Evolutionary conservation across 768 basidiomycete genomes (phyloP), one percentile per base, ranked within the genome.

Genomic region (Boletus barrowsii): DNA sequence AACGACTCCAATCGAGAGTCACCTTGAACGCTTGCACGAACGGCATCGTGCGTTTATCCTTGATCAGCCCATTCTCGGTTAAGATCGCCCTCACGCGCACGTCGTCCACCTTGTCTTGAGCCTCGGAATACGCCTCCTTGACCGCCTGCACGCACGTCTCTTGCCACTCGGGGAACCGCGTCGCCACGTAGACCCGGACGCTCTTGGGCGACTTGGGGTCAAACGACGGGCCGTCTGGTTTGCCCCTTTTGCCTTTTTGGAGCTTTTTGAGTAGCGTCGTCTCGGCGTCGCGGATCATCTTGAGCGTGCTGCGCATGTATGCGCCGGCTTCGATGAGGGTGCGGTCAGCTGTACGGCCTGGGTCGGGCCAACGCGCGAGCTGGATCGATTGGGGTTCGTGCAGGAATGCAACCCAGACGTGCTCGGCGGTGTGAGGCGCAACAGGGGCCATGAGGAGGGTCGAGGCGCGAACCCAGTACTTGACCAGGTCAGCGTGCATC

Each of bases 31-130:
- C 74, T 55, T 96, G 90, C 43, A 94, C 83, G 73, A 96, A 98
- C 7, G 95, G 95, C 96, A 98, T 98, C 40, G 81, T 81, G 41
- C 86, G 83, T 77, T 98, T 98, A 75, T 98, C 93, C 80, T 97
- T 98, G 74, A 94, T 86, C 68, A 98, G 68, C 5, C 91, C 93
- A 20, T 77, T 79, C 67, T 82, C 77, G 10, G 78, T 79, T 68
- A 98, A 68, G 60, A 81, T 61, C 62, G 83, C 76, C 68, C 86
- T 81, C 47, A 95, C 83, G 69, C 84, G 86, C 36, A 74, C 83
- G 66, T 98, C 94, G 65, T 99, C 91, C 33, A 98, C 87, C 61
- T 77, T 80, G 54, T 83, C 79, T 26, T 75, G 74, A 50, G 74
- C 72, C 50, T 76, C 76, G 40, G 74, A 73, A 63, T 87, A 94